These are phyloP conservation scores for Stylosanthes scabra DNA, from an alignment of 331 rosid genomes.

Conservation along the genomic window DNA sequence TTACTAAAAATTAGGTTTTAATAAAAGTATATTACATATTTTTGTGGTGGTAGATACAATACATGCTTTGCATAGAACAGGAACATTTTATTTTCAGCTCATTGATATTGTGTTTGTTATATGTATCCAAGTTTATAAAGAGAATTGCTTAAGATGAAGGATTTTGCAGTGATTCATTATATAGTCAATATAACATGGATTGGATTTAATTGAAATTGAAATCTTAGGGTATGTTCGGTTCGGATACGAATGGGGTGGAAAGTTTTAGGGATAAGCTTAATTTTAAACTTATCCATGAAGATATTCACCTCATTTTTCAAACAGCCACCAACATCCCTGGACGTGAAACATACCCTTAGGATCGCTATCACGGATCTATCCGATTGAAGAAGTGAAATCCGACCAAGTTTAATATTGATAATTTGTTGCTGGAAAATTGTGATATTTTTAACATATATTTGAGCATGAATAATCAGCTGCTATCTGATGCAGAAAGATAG, in stretches of 20 bases:
- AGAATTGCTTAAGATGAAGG: not conserved
- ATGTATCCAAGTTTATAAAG: not conserved
- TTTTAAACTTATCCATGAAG: no score
- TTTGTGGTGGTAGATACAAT: no score
- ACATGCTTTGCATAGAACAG: not conserved
- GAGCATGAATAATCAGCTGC: not conserved
- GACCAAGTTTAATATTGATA: not conserved
- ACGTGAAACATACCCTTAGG: no score
- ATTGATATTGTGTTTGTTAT: not conserved
- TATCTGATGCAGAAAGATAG: constrained; percentile 31
- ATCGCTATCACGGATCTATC: not conserved
- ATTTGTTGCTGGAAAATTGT: not conserved
- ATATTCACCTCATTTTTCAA: no score
- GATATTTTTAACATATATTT: not conserved
- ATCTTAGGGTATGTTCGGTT: not conserved
- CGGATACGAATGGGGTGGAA: no score
- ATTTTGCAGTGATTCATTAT: not conserved
- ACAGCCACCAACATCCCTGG: no score
- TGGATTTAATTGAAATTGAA: not conserved
- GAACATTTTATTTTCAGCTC: not conserved
- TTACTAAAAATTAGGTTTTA: no score
- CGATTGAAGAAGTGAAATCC: not conserved
- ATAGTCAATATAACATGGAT: not conserved
- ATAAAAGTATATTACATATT: no score
- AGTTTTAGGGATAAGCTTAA: no score